Evolutionary conservation across 2,329 filamentous ascomycete genomes (phyloP), one percentile per base, ranked within the genome.

Genomic region (Phialemonium atrogriseum): DNA sequence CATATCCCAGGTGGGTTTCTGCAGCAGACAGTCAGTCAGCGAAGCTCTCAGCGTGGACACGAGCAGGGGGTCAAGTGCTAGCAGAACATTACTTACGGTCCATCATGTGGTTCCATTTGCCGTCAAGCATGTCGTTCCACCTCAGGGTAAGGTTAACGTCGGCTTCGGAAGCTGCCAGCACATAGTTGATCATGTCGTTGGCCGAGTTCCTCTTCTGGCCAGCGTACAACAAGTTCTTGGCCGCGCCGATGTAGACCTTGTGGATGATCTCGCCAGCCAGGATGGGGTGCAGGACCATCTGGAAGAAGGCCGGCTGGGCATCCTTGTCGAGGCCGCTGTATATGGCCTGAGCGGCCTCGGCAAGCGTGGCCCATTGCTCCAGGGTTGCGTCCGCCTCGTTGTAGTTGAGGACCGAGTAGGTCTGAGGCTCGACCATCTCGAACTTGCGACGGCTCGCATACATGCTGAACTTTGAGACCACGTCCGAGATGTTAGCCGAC

Each of bases 81-180:
- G n/a, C n/a, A n/a, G n/a, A n/a, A n/a, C n/a, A n/a, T 25, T 12
- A 45, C 55, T 48, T 42, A 62, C 58, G 75, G 40, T 77, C 68
- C 49, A 79, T 62, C 49, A 80, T 74, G 47, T 72, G 62, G 43
- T 60, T 65, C 75, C 75, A 78, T 51, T 80, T 80, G 1, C 77
- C 75, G 36, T 61, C 61, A 1, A 80, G 54, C 11, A 80, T 53
- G 9, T 56, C 51, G 46, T 80, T 68, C 60, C 77, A 80, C 32
- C 64, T 55, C 27, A 62, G 52, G 0, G 72, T 77, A 13, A 80
- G 58, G 24, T 65, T 58, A 18, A 63, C 64, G 40, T 80, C 76
- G 4, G 66, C 62, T n/a, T 69, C 58, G 31, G 78, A 74, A n/a
- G 62, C 55, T 4, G 59, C 48, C 14, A 76, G 51, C 3, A 73